Evolutionary conservation across 768 basidiomycete genomes (phyloP).

Genomic region (Phanerochaete carnosa): DNA sequence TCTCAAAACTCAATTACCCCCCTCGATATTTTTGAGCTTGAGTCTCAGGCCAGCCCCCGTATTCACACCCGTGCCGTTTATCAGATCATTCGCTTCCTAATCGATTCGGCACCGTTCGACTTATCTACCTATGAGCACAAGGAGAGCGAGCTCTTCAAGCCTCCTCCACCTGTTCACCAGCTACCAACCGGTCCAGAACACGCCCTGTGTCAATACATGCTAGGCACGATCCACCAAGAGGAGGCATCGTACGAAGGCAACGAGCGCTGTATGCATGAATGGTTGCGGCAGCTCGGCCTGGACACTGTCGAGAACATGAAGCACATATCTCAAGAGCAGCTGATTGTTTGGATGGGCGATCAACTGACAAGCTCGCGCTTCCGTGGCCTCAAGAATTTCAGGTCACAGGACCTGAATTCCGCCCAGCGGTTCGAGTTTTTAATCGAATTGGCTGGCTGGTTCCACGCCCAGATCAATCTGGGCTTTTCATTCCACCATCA

Average conservation of each 20-base stretch:
- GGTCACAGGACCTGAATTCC: conserved; percentile 34
- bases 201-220: conserved; percentile 5
- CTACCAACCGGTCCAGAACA: conserved; percentile 10
- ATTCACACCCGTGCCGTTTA: background rate
- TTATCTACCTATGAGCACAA: conserved; percentile 8
- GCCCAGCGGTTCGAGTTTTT: conserved; percentile 37
- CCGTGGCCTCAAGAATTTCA: conserved; percentile 33
- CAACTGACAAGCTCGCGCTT: conserved; percentile 37
- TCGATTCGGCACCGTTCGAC: conserved; percentile 6
- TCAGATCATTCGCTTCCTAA: conserved; percentile 4
- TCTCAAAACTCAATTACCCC: background rate
- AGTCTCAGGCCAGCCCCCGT: background rate
- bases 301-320: background rate
- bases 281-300: background rate
- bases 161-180: conserved; percentile 7
- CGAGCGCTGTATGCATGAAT: background rate
- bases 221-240: conserved; percentile 7
- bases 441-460: conserved; percentile 34
- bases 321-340: conserved; percentile 1
- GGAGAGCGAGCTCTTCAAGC: conserved; percentile 1
- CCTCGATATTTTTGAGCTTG: conserved; percentile 3
- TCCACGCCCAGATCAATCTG: conserved; percentile 39
- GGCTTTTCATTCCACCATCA: conserved; percentile 40
- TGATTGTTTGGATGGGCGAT: conserved; percentile 34
- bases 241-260: conserved; percentile 13